phyloP scores from a whole-genome alignment of 495 filamentous ascomycete species.

The Aspergillus heteromorphus region DNA sequence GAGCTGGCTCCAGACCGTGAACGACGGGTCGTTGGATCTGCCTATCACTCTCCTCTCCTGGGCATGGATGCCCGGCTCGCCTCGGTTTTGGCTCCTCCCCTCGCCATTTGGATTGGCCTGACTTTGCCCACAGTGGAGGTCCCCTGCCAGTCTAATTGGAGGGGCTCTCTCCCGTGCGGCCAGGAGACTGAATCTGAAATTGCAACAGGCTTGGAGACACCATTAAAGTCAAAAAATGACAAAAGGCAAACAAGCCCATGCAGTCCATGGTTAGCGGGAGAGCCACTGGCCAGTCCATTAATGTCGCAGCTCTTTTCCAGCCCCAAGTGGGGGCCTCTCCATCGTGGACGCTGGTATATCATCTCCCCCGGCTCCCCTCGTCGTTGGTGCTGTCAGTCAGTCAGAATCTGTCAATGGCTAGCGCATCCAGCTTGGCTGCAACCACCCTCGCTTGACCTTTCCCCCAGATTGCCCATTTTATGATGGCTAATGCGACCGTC shows the following conservation, averaged over 20 bases:
- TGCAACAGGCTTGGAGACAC: background rate
- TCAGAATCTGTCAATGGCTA: background rate
- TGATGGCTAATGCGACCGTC: conserved; percentile 6
- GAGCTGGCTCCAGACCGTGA: conserved; percentile 17
- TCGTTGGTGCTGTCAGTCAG: background rate
- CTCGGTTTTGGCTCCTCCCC: conserved; percentile 24
- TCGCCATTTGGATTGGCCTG: conserved; percentile 9
- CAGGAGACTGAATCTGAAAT: background rate
- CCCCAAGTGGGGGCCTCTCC: background rate
- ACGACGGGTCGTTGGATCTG: conserved; percentile 25
- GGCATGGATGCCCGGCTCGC: conserved; percentile 4
- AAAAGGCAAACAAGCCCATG: background rate
- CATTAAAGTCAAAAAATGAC: conserved; percentile 3
- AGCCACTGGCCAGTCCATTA: background rate
- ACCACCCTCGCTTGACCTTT: background rate
- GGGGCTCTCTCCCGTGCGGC: background rate
- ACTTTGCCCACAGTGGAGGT: conserved; percentile 7
- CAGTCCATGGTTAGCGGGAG: conserved; percentile 6
- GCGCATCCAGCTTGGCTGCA: background rate
- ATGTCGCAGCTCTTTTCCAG: background rate
- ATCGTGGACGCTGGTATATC: conserved; percentile 1
- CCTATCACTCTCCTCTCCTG: conserved; percentile 15
- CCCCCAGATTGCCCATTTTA: background rate
- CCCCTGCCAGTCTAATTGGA: conserved; percentile 2
- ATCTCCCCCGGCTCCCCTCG: conserved; percentile 5